These are phyloP conservation scores for Pseudogymnoascus sp. DNA, from an alignment of 2,329 filamentous ascomycete genomes.

Conservation along the genomic window DNA sequence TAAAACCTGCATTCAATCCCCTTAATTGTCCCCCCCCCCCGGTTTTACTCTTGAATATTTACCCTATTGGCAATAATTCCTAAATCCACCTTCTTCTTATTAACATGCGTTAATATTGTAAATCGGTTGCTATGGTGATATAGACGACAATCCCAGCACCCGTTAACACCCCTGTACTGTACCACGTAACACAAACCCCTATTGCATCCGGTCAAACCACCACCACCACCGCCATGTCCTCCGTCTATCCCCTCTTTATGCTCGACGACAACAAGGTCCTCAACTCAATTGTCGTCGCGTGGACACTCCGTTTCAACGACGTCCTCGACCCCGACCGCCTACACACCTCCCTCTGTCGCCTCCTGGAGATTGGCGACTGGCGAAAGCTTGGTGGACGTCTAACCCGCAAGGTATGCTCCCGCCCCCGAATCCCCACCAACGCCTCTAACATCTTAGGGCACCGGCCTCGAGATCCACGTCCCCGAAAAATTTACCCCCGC, in stretches of 20 bases:
- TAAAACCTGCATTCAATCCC: too few species aligned
- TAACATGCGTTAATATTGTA: too few species aligned
- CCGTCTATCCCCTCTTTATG: background rate
- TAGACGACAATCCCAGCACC: too few species aligned
- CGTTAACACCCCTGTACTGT: too few species aligned
- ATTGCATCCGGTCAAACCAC: too few species aligned
- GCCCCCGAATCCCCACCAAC: background rate
- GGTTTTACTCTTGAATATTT: too few species aligned
- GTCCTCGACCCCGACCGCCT: slow-evolving; percentile 35
- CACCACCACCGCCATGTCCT: too few species aligned
- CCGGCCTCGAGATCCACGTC: slow-evolving; percentile 35
- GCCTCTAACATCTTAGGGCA: slow-evolving; percentile 15
- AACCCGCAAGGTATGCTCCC: slow-evolving; percentile 17
- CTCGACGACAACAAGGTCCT: slow-evolving; percentile 13
- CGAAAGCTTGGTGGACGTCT: slow-evolving; percentile 38
- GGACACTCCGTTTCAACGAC: slow-evolving; percentile 32
- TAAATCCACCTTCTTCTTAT: too few species aligned
- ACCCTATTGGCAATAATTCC: too few species aligned
- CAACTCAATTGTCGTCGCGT: slow-evolving; percentile 9
- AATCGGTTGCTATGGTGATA: too few species aligned
- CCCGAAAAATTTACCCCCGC: slow-evolving; percentile 28
- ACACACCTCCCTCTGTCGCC: slow-evolving; percentile 26
- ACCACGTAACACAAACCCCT: too few species aligned
- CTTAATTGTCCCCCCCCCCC: too few species aligned
- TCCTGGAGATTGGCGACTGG: slow-evolving; percentile 37